Conservation (phyloP, 2,329 filamentous ascomycete species). For the Pestalotiopsis sp. region DNA sequence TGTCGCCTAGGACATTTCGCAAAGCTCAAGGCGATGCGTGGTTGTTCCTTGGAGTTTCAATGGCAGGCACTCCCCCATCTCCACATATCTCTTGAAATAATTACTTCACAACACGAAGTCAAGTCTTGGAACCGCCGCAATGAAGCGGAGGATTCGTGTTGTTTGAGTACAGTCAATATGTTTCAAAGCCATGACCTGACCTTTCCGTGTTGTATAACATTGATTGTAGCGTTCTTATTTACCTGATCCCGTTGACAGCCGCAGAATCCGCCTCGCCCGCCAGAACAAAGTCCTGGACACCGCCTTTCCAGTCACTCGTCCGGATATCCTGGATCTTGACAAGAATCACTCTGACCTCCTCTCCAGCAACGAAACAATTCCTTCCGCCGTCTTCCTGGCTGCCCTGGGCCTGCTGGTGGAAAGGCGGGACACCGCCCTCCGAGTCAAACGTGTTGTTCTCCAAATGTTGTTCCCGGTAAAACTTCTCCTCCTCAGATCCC, state of each 20-base stretch:
- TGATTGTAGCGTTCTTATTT: background rate
- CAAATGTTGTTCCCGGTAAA: slow-evolving; percentile 81
- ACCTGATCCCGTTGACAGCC: background rate
- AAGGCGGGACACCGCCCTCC: slow-evolving; percentile 49
- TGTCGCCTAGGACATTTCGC: background rate
- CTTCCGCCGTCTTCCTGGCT: slow-evolving; percentile 53
- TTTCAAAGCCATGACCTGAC: background rate
- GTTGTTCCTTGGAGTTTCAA: background rate
- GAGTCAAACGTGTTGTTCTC: slow-evolving; percentile 88
- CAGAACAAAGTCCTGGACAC: slow-evolving; percentile 76
- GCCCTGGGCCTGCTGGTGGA: slow-evolving; percentile 36
- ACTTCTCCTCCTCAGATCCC: slow-evolving; percentile 81
- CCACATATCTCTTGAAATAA: too few relatives aligned
- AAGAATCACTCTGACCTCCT: slow-evolving; percentile 84
- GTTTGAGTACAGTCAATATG: background rate
- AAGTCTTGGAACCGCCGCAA: too few relatives aligned
- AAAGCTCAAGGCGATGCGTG: background rate
- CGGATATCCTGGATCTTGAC: slow-evolving; percentile 83
- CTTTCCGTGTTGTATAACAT: background rate
- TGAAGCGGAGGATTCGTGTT: too few relatives aligned
- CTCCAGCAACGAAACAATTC: slow-evolving; percentile 74
- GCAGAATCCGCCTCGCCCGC: slow-evolving; percentile 12
- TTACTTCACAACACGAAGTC: too few relatives aligned
- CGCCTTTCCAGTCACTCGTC: slow-evolving; percentile 95
- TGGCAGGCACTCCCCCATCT: too few relatives aligned